Conservation (phyloP, 139 green algal species). For the Chlorella sorokiniana region DNA sequence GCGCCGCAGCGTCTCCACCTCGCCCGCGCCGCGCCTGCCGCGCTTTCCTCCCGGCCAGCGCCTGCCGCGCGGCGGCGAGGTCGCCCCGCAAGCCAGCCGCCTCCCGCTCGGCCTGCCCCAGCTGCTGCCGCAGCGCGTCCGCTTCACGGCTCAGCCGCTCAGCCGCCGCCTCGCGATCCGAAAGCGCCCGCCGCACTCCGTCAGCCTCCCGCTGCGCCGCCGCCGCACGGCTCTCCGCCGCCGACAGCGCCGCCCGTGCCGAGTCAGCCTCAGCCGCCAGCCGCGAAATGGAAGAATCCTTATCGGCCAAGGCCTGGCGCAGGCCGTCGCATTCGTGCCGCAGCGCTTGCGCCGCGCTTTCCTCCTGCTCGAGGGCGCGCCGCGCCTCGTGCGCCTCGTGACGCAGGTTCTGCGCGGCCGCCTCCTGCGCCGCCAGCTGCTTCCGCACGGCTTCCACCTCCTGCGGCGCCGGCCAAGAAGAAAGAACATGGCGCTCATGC, state of each 20-base stretch:
- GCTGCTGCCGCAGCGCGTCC: neutral
- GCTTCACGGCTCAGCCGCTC: neutral
- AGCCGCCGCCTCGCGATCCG: neutral
- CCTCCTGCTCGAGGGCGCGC: neutral
- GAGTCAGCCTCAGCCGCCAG: neutral
- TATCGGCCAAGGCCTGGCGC: neutral
- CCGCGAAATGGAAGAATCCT: neutral
- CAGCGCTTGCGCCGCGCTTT: neutral
- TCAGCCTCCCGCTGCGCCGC: neutral
- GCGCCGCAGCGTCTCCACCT: neutral
- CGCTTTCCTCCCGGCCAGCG: neutral
- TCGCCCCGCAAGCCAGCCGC: neutral
- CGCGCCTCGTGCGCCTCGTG: neutral
- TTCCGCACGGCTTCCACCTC: neutral
- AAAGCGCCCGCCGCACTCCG: neutral
- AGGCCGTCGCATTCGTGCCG: neutral
- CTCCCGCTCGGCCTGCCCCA: neutral
- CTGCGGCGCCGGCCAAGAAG: neutral
- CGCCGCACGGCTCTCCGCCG: neutral
- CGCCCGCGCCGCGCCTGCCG: neutral
- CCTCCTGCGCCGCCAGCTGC: neutral
- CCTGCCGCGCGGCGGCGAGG: neutral
- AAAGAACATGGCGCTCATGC: neutral
- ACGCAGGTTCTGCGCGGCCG: neutral
- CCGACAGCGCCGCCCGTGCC: neutral